Evolutionary conservation across 768 basidiomycete species (phyloP).

Genomic region (Xerocomus brunneocitrinus): DNA sequence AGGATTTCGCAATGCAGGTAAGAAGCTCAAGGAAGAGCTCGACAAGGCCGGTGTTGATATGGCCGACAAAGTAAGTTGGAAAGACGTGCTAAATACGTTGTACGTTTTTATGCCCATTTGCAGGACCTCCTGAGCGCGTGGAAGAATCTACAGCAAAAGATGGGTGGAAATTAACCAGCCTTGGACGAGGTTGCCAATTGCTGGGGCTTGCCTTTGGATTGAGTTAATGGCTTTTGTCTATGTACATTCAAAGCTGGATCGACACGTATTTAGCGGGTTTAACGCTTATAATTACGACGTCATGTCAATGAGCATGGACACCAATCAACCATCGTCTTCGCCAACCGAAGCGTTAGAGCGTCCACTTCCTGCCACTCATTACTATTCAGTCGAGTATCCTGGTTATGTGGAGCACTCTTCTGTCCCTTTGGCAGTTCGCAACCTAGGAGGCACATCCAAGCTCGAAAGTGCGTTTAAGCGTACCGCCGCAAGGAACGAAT

Average conservation of each 20-base stretch:
- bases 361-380: conserved; percentile 53
- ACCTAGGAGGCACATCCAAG: conserved; percentile 63
- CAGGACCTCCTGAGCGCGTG: conserved; percentile 46
- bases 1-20: conserved; percentile 48
- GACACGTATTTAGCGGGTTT: neutral
- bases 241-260: too few relatives aligned
- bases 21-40: conserved; percentile 45
- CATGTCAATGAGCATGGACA: conserved; percentile 6
- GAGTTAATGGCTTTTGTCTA: neutral
- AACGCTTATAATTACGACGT: neutral
- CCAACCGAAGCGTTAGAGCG: conserved; percentile 33
- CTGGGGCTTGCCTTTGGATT: too few relatives aligned
- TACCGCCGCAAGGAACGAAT: conserved; percentile 54
- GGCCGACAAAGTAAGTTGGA: conserved; percentile 43
- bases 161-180: conserved; percentile 13
- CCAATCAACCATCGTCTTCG: conserved; percentile 6
- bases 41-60: conserved; percentile 59
- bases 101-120: neutral
- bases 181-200: neutral
- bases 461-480: conserved; percentile 78
- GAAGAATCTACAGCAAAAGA: conserved; percentile 33
- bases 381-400: conserved; percentile 87
- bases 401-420: conserved; percentile 71
- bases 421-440: conserved; percentile 55
- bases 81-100: neutral